Conservation (phyloP, 176 grass and related monocot species). For the Cenchrus fungigraminus region DNA sequence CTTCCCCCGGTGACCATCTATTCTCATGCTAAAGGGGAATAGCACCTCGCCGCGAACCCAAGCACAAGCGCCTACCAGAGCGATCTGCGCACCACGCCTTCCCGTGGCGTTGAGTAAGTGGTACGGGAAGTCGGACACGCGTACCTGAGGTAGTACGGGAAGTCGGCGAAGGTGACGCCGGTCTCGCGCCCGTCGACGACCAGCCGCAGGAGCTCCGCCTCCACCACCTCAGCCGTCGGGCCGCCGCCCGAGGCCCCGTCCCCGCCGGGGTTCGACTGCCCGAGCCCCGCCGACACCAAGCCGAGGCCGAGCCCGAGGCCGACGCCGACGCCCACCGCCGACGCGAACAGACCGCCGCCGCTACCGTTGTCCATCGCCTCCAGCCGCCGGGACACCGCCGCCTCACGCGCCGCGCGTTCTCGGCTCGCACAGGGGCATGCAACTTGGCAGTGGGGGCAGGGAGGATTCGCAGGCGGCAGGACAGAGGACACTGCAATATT, state of each 20-base stretch:
- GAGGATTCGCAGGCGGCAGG: not conserved
- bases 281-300: slow-evolving; percentile 34
- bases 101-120: too few species aligned
- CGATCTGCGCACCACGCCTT: too few species aligned
- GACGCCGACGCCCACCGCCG: slow-evolving; percentile 37
- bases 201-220: slow-evolving; percentile 57
- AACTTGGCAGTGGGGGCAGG: not conserved
- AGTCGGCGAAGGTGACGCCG: slow-evolving; percentile 62
- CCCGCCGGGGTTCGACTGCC: not conserved
- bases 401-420: slow-evolving; percentile 23
- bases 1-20: too few species aligned
- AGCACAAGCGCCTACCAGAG: too few species aligned
- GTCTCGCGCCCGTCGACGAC: slow-evolving; percentile 57
- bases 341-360: not conserved
- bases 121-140: not conserved
- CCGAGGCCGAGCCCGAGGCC: slow-evolving; percentile 42
- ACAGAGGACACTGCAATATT: too few species aligned
- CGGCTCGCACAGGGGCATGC: slow-evolving; percentile 27
- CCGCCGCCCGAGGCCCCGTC: not conserved
- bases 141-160: slow-evolving; percentile 83
- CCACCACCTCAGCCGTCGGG: slow-evolving; percentile 18
- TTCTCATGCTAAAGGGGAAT: too few species aligned
- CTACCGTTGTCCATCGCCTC: slow-evolving; percentile 21
- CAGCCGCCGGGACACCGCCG: slow-evolving; percentile 16
- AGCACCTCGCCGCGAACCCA: too few species aligned